Conservation (phyloP, 73 alveolate genomes). For the Durusdinium trenchii region DNA sequence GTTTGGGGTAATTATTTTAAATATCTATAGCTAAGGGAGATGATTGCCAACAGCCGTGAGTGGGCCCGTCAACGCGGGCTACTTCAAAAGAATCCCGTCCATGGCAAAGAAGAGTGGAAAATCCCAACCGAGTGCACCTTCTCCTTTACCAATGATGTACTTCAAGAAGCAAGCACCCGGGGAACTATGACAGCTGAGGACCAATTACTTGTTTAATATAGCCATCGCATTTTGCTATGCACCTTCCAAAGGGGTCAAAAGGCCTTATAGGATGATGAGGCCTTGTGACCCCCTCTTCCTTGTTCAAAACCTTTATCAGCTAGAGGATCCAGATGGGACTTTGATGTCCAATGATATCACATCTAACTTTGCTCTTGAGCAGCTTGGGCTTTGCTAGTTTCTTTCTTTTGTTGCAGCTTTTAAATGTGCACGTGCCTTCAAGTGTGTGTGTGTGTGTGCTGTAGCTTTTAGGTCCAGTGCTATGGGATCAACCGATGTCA, state of each 20-base stretch:
- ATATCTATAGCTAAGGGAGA: background rate
- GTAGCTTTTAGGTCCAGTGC: background rate
- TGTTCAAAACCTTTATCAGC: no score
- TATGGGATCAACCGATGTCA: background rate
- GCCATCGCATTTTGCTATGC: background rate
- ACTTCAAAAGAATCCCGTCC: background rate
- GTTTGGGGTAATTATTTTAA: background rate
- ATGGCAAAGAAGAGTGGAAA: constrained; percentile 32
- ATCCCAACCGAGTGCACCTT: constrained; percentile 19
- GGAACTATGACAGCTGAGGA: constrained; percentile 6
- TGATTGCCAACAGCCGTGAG: background rate
- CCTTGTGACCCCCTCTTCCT: no score
- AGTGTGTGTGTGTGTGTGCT: background rate
- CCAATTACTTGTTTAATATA: background rate
- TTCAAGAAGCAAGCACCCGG: background rate
- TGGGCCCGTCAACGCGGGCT: background rate
- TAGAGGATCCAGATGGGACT: background rate
- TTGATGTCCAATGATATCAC: background rate
- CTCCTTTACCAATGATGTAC: background rate
- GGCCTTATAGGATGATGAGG: no score
- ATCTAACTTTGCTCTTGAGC: background rate
- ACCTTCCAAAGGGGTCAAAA: no score
- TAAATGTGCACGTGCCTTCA: background rate
- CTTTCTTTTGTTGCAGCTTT: background rate
- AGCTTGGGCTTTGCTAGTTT: background rate